phyloP scores from a whole-genome alignment of 495 filamentous ascomycete species.

The Hypoxylon crocopeplum region DNA sequence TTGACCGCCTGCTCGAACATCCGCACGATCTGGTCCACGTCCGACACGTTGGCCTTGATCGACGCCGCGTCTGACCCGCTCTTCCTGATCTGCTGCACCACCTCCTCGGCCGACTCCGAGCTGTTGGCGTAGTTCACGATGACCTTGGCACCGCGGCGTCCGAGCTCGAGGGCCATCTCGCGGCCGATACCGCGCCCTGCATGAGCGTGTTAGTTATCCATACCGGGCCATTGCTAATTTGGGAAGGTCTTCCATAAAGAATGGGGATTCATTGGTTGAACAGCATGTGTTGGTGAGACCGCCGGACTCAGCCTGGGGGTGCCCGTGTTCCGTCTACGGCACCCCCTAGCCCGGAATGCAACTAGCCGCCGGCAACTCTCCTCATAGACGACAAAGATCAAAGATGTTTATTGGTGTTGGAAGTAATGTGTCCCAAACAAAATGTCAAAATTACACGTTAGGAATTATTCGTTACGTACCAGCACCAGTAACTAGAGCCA shows the following conservation, averaged over 20 bases:
- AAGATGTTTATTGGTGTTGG: neutral
- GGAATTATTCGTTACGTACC: conserved; percentile 52
- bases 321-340: conserved; percentile 1
- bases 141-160: conserved; percentile 71
- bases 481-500: conserved; percentile 44
- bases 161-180: conserved; percentile 79
- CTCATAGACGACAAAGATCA: neutral
- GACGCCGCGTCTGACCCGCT: conserved; percentile 65
- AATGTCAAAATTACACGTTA: conserved; percentile 39
- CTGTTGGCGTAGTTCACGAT: conserved; percentile 80
- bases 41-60: conserved; percentile 78
- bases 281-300: neutral
- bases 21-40: conserved; percentile 65
- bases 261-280: neutral
- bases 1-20: conserved; percentile 63
- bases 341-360: neutral
- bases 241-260: conserved; percentile 1
- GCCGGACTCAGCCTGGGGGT: conserved; percentile 29
- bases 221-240: conserved; percentile 1
- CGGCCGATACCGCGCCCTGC: conserved; percentile 75
- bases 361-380: neutral
- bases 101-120: conserved; percentile 65
- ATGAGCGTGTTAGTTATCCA: conserved; percentile 12
- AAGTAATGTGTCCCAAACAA: too few species aligned
- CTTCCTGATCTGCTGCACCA: conserved; percentile 59